A percentile compares a stretch with the other conserved stretches of the same genome.
These are phyloP conservation scores for Heterobasidion irregulare DNA, from an alignment of 1,284 basidiomycete species.

Conservation along the genomic window DNA sequence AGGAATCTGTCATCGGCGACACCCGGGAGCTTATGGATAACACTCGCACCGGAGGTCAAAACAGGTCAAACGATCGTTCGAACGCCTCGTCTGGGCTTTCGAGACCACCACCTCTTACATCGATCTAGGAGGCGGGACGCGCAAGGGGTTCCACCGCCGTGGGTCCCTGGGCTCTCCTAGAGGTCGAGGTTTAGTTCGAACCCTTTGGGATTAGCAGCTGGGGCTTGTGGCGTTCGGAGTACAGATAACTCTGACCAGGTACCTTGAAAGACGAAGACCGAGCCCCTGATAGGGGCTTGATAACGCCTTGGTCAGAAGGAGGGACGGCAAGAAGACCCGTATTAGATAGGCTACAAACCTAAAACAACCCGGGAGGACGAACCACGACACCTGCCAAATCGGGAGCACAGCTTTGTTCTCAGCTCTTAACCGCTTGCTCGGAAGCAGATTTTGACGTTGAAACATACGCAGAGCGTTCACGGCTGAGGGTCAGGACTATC, in stretches of 20 bases:
- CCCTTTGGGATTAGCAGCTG: neutral
- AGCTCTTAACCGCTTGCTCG: neutral
- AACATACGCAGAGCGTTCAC: too few species aligned
- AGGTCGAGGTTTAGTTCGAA: neutral
- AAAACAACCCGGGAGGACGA: neutral
- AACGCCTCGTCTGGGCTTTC: too few species aligned
- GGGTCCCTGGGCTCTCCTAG: too few species aligned
- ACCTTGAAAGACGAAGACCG: neutral
- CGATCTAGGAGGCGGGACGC: too few species aligned
- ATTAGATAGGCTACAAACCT: neutral
- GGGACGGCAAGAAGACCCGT: neutral
- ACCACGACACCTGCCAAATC: neutral
- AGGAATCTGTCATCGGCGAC: too few species aligned
- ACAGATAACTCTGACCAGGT: neutral
- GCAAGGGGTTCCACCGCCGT: too few species aligned
- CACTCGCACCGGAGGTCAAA: too few species aligned
- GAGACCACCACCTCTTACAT: too few species aligned
- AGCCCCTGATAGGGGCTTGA: neutral
- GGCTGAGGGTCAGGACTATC: too few species aligned
- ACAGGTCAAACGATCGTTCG: too few species aligned
- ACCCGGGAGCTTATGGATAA: too few species aligned
- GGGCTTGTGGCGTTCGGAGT: neutral
- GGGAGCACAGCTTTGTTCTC: neutral
- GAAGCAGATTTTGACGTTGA: neutral
- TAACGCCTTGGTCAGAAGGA: neutral